These are phyloP conservation scores for Kernera saxatilis DNA, from an alignment of 345 rosid genomes.

Conservation along the genomic window DNA sequence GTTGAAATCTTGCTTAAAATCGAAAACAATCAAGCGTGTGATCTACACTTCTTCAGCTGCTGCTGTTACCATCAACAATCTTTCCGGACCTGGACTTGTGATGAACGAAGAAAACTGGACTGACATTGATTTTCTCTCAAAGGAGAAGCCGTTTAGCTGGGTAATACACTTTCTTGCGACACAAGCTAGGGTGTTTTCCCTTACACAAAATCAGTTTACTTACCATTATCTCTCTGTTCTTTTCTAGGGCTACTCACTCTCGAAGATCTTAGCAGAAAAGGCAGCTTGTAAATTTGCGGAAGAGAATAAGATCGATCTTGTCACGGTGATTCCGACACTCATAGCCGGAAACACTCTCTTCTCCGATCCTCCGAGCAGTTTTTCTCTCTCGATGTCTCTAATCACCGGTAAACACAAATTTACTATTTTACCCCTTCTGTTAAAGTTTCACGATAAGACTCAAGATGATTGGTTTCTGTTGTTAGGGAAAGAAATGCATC, in stretches of 20 bases:
- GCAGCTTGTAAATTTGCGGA: constrained; percentile 62
- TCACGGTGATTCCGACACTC: constrained; percentile 65
- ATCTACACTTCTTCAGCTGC: constrained; percentile 93
- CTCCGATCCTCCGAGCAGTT: constrained; percentile 51
- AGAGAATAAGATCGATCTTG: constrained; percentile 64
- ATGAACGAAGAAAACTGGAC: constrained; percentile 73
- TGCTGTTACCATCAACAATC: constrained; percentile 59
- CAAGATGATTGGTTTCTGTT: constrained; percentile 15
- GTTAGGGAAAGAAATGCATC: constrained; percentile 55
- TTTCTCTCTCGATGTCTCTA: constrained; percentile 46
- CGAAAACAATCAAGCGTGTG: constrained; percentile 66
- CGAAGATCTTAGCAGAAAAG: constrained; percentile 76
- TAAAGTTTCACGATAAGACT: background rate
- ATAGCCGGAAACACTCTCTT: constrained; percentile 65
- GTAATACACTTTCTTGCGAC: constrained; percentile 34
- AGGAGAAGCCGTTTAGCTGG: constrained; percentile 82
- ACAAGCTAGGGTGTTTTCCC: background rate
- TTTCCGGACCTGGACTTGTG: constrained; percentile 53
- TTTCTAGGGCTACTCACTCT: constrained; percentile 68
- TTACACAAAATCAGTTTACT: background rate
- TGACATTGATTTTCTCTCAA: constrained; percentile 55
- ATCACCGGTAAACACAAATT: constrained; percentile 47
- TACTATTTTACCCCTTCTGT: background rate
- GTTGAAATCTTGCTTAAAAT: constrained; percentile 55
- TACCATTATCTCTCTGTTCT: background rate